phyloP scores from a whole-genome alignment of 139 green algal species.

The Zygnema circumcarinatum region DNA sequence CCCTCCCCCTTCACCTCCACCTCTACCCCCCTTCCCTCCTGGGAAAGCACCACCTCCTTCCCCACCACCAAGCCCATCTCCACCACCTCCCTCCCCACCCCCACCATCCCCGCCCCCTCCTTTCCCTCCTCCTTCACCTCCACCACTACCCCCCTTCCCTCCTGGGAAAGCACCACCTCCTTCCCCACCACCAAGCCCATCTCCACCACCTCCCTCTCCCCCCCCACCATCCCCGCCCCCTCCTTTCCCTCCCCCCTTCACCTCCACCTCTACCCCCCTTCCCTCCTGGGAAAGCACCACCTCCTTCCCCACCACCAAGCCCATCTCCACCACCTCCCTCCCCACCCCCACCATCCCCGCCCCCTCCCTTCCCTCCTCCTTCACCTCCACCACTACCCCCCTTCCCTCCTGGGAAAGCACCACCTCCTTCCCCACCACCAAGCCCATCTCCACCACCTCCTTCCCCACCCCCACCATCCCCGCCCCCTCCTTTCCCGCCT shows the following conservation, averaged over 20 bases:
- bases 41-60: too few species aligned
- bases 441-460: not conserved
- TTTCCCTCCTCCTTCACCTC: not conserved
- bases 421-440: not conserved
- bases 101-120: not conserved
- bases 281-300: not conserved
- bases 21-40: not conserved
- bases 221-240: too few species aligned
- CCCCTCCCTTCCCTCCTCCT: not conserved
- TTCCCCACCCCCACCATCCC: not conserved
- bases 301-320: not conserved
- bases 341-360: not conserved
- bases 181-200: too few species aligned
- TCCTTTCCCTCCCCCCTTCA: not conserved
- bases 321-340: not conserved
- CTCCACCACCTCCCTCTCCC: not conserved
- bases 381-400: not conserved
- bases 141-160: not conserved
- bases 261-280: not conserved
- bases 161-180: not conserved
- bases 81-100: not conserved
- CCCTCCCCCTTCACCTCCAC: not conserved
- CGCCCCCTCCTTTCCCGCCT: not conserved
- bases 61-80: too few species aligned
- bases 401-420: not conserved